Conservation (phyloP, 2,329 filamentous ascomycete species). For the Knufia fluminis region DNA sequence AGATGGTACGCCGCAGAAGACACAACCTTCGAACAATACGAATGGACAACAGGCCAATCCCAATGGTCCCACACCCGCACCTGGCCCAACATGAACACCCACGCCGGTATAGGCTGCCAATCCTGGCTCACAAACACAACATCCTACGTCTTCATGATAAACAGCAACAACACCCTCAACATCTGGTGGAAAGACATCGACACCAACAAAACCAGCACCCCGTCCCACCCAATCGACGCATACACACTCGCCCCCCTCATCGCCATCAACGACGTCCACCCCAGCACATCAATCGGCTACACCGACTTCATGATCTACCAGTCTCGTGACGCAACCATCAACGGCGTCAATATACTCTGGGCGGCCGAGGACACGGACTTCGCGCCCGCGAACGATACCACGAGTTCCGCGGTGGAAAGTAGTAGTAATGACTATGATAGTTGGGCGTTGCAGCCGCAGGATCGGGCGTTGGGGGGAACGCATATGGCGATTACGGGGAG, state of each 20-base stretch:
- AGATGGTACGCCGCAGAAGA: slow-evolving; percentile 5
- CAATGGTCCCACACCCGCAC: not conserved
- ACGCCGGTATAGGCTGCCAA: slow-evolving; percentile 7
- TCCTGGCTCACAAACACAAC: slow-evolving; percentile 4
- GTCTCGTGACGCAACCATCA: not conserved
- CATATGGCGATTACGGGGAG: slow-evolving; percentile 6
- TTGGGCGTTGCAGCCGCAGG: not conserved
- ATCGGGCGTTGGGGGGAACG: not conserved
- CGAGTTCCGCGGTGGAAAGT: not conserved
- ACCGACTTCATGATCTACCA: slow-evolving; percentile 6
- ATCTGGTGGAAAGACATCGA: slow-evolving; percentile 7
- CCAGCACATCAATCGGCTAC: slow-evolving; percentile 1
- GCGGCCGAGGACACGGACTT: slow-evolving; percentile 2
- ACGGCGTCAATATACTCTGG: slow-evolving; percentile 7
- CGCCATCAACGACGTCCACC: not conserved
- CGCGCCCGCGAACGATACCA: not conserved
- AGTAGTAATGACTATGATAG: not conserved
- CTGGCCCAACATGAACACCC: slow-evolving; percentile 4
- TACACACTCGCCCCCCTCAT: not conserved
- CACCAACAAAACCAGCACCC: not conserved
- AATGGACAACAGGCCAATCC: slow-evolving; percentile 5
- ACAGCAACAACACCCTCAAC: slow-evolving; percentile 6
- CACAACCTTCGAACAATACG: slow-evolving; percentile 7
- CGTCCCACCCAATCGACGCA: slow-evolving; percentile 1
- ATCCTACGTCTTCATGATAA: slow-evolving; percentile 8